Conservation (phyloP, 2,329 filamentous ascomycete genomes). For the Zymoseptoria pseudotritici region DNA sequence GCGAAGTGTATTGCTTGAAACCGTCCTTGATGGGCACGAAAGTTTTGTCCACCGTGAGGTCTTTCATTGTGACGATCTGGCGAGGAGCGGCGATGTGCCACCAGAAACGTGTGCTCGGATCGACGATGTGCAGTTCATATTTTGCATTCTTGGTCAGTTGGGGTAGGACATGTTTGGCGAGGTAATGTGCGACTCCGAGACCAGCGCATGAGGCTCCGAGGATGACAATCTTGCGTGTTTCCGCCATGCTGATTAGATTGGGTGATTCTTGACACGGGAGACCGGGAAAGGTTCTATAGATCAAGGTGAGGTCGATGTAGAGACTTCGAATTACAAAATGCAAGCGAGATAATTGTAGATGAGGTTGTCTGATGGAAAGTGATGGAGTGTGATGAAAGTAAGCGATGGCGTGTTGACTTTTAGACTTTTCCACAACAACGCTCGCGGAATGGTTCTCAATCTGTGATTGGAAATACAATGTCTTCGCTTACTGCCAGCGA, state of each 20-base stretch:
- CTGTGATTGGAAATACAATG: neutral
- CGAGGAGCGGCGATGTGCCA: slow-evolving; percentile 48
- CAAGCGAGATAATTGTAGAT: neutral
- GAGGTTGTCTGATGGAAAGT: neutral
- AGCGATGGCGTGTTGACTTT: neutral
- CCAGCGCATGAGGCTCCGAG: slow-evolving; percentile 50
- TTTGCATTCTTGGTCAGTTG: slow-evolving; percentile 27
- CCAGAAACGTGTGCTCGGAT: slow-evolving; percentile 47
- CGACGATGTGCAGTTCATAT: slow-evolving; percentile 50
- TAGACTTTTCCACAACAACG: neutral
- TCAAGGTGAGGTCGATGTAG: too few species aligned
- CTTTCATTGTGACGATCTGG: slow-evolving; percentile 41
- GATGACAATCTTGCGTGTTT: slow-evolving; percentile 42
- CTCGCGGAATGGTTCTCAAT: neutral
- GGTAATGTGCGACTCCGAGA: slow-evolving; percentile 46
- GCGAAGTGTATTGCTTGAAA: slow-evolving; percentile 45
- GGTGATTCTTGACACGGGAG: too few species aligned
- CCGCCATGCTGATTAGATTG: slow-evolving; percentile 20
- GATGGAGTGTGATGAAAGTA: neutral
- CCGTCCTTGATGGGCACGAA: slow-evolving; percentile 43
- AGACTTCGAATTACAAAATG: too few species aligned
- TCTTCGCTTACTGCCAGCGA: neutral
- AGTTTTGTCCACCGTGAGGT: slow-evolving; percentile 42
- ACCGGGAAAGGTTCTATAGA: too few species aligned
- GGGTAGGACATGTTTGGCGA: slow-evolving; percentile 47